Conservation (phyloP, 116 monocot species). For the Iris pallida region DNA sequence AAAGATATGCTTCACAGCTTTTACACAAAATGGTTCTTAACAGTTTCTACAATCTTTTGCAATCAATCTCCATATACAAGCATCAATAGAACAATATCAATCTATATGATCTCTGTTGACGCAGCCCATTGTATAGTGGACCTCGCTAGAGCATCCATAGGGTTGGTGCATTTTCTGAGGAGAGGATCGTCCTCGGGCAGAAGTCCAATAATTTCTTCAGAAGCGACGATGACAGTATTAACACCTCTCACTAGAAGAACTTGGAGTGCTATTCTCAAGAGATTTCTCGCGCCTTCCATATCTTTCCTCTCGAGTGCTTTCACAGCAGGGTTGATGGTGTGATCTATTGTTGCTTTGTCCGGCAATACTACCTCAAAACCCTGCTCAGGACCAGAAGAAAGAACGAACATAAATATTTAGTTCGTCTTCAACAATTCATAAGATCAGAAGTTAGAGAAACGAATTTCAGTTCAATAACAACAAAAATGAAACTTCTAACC, state of each 20-base stretch:
- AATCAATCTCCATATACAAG: too few species aligned
- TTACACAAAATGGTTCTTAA: too few species aligned
- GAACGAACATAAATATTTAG: neutral
- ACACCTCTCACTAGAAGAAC: conserved; percentile 62
- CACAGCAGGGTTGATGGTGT: conserved; percentile 43
- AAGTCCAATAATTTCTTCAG: conserved; percentile 42
- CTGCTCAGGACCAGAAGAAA: conserved; percentile 17
- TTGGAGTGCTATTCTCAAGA: conserved; percentile 65
- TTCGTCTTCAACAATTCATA: too few species aligned
- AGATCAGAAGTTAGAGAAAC: too few species aligned
- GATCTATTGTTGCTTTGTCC: conserved; percentile 69
- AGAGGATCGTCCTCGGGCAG: conserved; percentile 65
- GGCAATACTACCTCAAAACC: conserved; percentile 61
- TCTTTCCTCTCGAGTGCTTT: conserved; percentile 46
- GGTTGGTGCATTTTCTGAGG: conserved; percentile 44
- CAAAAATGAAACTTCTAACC: too few species aligned
- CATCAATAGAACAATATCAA: too few species aligned
- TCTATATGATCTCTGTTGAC: conserved; percentile 7
- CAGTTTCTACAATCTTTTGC: too few species aligned
- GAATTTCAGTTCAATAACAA: too few species aligned
- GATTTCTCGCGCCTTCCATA: conserved; percentile 63
- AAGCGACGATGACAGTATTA: conserved; percentile 50
- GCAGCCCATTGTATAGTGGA: conserved; percentile 33
- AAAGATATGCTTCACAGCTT: too few species aligned
- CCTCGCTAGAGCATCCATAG: conserved; percentile 53